Base-by-base conservation (phyloP, 768 basidiomycete species). In the Hypholoma fasciculare region DNA sequence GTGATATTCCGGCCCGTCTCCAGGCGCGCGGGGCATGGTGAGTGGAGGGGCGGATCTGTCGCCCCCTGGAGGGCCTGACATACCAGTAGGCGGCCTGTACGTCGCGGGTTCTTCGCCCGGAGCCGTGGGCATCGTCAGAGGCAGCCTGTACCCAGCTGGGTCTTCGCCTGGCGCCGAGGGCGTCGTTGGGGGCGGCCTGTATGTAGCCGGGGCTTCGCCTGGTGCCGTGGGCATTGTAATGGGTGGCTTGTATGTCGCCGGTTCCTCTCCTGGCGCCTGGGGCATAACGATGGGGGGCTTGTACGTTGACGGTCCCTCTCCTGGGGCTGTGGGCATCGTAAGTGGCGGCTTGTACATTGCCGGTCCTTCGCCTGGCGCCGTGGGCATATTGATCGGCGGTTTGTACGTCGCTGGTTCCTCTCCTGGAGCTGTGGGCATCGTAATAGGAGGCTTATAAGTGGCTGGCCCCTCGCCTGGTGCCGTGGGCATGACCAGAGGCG, bases 381-480 rank as follows among this genome's bases (percentile, higher is more conserved):
- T 19, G 9, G 52, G 52, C 52, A 52, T 52, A 30, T 26, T 34
- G 11, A 42, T 4, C 4, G 52, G 52, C 20, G 39, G 37, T 12
- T 38, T 39, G 36, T 39, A 51, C 3, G 34, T 37, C 2, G 36
- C n/a, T 13, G 50, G 37, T 19, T 17, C 19, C 23, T 53, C 39
- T 16, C 53, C 39, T 37, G 53, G 23, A 7, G 43, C 43, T 20
- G 23, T 54, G 30, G 54, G 40, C 34, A 47, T 54, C 3, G 26
- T 17, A 34, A 34, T 7, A 9, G 30, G 52, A 53, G 54, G 44
- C 34, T 38, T 30, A 27, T 52, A 52, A 7, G 42, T 19, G 13
- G 53, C 20, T 5, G 52, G 52, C 20, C 37, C 52, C 26, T 52
- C 52, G 27, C 52, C 52, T 7, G 52, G 52, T 27, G 52, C 52